Conservation (phyloP, 148 eudicot species). For the Drosera capensis region DNA sequence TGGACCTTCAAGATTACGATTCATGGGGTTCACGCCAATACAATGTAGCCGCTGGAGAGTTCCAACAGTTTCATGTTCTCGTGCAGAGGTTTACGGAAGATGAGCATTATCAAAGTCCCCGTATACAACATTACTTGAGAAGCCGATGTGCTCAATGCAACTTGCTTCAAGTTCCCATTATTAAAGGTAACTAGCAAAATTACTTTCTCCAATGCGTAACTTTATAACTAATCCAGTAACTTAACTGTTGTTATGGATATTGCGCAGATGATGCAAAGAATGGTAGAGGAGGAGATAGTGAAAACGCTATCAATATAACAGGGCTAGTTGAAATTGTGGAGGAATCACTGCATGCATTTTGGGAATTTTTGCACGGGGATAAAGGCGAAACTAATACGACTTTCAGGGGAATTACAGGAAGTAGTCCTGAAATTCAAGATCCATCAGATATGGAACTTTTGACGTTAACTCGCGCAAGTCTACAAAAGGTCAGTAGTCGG, state of each 20-base stretch:
- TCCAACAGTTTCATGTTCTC: constrained; percentile 77
- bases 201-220: not conserved
- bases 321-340: constrained; percentile 34
- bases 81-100: constrained; percentile 66
- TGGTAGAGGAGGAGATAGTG: constrained; percentile 17
- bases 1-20: constrained; percentile 37
- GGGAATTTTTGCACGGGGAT: constrained; percentile 59
- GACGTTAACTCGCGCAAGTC: constrained; percentile 25
- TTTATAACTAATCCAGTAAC: not conserved
- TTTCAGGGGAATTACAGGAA: constrained; percentile 26
- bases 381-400: constrained; percentile 24
- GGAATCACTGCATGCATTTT: constrained; percentile 49
- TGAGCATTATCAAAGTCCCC: constrained; percentile 61
- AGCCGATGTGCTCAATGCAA: constrained; percentile 27
- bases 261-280: constrained; percentile 51
- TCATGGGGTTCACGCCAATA: constrained; percentile 29
- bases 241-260: not conserved
- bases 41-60: constrained; percentile 53
- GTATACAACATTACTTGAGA: constrained; percentile 52
- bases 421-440: constrained; percentile 21
- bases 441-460: constrained; percentile 40
- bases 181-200: constrained; percentile 38
- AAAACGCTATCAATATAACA: constrained; percentile 28
- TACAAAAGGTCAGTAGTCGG: constrained; percentile 42
- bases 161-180: constrained; percentile 61